Base-by-base conservation (phyloP, 371 early-diverging fungal species). In the Zychaea mexicana region DNA sequence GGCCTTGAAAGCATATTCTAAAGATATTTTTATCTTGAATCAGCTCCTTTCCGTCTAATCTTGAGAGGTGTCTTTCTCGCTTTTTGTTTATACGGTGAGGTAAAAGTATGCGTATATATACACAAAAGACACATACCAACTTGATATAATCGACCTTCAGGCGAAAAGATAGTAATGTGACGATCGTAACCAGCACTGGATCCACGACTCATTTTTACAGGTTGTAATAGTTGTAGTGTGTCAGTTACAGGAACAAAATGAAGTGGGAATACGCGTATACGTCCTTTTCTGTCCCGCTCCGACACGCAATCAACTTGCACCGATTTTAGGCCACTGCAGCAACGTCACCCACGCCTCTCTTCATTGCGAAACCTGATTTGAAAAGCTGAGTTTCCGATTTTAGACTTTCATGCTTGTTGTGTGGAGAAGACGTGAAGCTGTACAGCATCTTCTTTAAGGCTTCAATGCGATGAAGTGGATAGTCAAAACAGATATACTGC, bases 1-100 rank as follows among this genome's bases (percentile, higher is more conserved):
- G 21, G 98, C 99, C 82, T 99, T 99, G 84, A 98, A 98, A 38
- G 99, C 98, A 84, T 99, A 99, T 73, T 99, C 99, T 97, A 79
- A 39, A 64, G n/a, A 26, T 26, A 12, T 2, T 8, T n/a, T 36
- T 46, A 15, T 2, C 36, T 12, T 38, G 38, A 30, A 38, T 38
- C n/a, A 24, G 56, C 4, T n/a, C n/a, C n/a, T 45, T 7, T 42
- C 26, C 26, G 2, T 26, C 28, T 22, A 27, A 6, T 19, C 13
- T 28, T 2, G 15, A 27, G 24, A 24, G n/a, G n/a, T n/a, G n/a
- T n/a, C n/a, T n/a, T n/a, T 57, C 8, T 22, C 12, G 13, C 4
- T 0, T 36, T 0, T 24, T 38, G 42, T 38, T 0, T 10, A 2
- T 39, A 5, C 5, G 27, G 28, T 52, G 9, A 17, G 17, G 22